These are phyloP conservation scores for Paulownia fortunei DNA, from an alignment of 257 asterid species.

Conservation along the genomic window DNA sequence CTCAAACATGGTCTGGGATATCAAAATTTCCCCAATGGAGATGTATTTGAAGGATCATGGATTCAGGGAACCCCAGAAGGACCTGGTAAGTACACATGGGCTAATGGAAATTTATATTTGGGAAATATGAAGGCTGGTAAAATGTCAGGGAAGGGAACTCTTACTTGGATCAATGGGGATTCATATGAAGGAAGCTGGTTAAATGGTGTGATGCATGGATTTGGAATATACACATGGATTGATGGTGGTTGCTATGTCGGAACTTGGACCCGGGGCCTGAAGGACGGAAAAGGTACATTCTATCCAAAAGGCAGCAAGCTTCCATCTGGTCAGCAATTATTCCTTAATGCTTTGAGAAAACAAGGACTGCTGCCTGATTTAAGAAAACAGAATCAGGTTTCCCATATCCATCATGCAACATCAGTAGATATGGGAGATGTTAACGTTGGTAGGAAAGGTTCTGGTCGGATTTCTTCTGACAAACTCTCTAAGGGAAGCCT, in stretches of 20 bases:
- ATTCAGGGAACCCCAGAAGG: constrained; percentile 74
- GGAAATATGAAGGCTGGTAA: constrained; percentile 72
- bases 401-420: constrained; percentile 20
- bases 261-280: constrained; percentile 69
- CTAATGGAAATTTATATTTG: constrained; percentile 61
- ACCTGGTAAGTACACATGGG: constrained; percentile 72
- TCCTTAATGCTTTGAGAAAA: constrained; percentile 66
- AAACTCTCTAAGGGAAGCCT: constrained; percentile 39
- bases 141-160: constrained; percentile 77
- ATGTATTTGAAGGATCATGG: constrained; percentile 75
- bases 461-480: constrained; percentile 37
- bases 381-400: constrained; percentile 62
- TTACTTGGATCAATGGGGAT: constrained; percentile 70
- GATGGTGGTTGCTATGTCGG: constrained; percentile 70
- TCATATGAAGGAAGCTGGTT: constrained; percentile 71
- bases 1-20: constrained; percentile 77
- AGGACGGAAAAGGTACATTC: constrained; percentile 79
- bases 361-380: constrained; percentile 71
- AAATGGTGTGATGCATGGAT: constrained; percentile 65
- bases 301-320: constrained; percentile 66
- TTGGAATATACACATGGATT: constrained; percentile 68
- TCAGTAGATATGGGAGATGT: constrained; percentile 43
- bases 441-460: constrained; percentile 40
- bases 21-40: constrained; percentile 62
- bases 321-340: constrained; percentile 58